Conservation (phyloP, 352 stramenopile genomes). For the Pythium sukuiense region DNA sequence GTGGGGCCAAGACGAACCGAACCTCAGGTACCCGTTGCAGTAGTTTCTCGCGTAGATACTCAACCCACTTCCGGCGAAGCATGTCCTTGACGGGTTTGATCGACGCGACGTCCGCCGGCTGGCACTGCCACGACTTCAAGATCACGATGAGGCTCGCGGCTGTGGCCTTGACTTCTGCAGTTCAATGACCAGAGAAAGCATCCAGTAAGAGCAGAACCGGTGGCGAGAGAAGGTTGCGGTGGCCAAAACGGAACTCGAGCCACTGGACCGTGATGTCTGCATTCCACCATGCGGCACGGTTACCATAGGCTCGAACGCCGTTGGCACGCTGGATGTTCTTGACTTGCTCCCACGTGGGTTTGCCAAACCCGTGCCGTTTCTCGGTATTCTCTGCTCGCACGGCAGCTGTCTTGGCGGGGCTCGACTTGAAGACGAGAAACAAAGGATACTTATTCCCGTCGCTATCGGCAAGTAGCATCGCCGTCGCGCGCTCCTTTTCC, state of each 20-base stretch:
- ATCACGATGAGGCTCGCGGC: conserved; percentile 19
- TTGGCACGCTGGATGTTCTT: not conserved
- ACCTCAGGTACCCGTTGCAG: not conserved
- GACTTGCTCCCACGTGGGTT: conserved; percentile 8
- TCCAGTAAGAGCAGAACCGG: conserved; percentile 29
- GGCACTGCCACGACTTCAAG: conserved; percentile 27
- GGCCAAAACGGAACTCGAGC: conserved; percentile 27
- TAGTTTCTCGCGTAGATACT: conserved; percentile 18
- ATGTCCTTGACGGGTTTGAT: conserved; percentile 33
- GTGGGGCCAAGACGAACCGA: not conserved
- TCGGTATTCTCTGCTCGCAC: conserved; percentile 12
- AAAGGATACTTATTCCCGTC: conserved; percentile 21
- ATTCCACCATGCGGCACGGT: conserved; percentile 25
- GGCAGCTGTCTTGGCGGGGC: not conserved
- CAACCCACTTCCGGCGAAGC: conserved; percentile 16
- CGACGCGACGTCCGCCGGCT: conserved; percentile 28
- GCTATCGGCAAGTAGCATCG: conserved; percentile 26
- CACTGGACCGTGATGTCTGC: conserved; percentile 13
- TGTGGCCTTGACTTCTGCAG: not conserved
- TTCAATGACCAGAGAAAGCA: conserved; percentile 18
- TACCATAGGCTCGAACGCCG: conserved; percentile 22
- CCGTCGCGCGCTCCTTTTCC: conserved; percentile 30
- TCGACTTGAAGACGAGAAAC: conserved; percentile 29
- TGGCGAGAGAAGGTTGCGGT: not conserved
- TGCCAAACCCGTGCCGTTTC: conserved; percentile 19